Evolutionary conservation across 192 early-diverging fungal genomes (phyloP).

Genomic region (Entomortierella lignicola): DNA sequence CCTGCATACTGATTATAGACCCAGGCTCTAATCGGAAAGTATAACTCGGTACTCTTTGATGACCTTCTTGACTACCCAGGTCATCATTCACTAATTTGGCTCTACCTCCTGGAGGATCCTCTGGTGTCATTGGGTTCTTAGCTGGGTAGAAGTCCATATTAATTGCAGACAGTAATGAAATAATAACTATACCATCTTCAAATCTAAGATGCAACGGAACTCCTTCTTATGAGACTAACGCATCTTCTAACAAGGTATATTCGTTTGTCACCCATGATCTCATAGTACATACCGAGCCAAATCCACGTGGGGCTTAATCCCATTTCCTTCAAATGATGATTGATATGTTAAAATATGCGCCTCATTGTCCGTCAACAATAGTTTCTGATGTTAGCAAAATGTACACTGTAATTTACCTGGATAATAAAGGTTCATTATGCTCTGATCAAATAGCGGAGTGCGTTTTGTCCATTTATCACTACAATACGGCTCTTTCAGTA

Average conservation of each 20-base stretch:
- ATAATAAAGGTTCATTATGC: conserved; percentile 61
- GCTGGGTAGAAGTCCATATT: conserved; percentile 63
- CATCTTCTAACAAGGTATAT: too few species aligned
- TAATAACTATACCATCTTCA: conserved; percentile 62
- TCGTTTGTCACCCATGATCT: too few species aligned
- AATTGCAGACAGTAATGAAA: conserved; percentile 60
- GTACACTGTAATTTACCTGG: conserved; percentile 25
- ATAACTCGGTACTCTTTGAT: conserved; percentile 12
- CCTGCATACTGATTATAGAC: conserved; percentile 53
- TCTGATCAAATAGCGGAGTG: conserved; percentile 63
- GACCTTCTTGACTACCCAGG: neutral
- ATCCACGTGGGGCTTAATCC: conserved; percentile 63
- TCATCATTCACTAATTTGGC: neutral
- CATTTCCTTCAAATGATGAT: conserved; percentile 45
- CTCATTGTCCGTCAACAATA: too few species aligned
- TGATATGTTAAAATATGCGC: neutral
- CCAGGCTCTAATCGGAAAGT: conserved; percentile 57
- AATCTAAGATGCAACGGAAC: conserved; percentile 40
- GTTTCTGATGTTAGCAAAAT: neutral
- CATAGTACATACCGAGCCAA: conserved; percentile 43
- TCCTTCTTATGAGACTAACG: too few species aligned
- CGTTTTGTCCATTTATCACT: conserved; percentile 21
- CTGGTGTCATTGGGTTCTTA: conserved; percentile 16
- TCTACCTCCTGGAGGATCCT: conserved; percentile 23
- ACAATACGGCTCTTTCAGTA: conserved; percentile 26